Conservation (phyloP, 2,329 filamentous ascomycete species). For the Colletotrichum tabaci region DNA sequence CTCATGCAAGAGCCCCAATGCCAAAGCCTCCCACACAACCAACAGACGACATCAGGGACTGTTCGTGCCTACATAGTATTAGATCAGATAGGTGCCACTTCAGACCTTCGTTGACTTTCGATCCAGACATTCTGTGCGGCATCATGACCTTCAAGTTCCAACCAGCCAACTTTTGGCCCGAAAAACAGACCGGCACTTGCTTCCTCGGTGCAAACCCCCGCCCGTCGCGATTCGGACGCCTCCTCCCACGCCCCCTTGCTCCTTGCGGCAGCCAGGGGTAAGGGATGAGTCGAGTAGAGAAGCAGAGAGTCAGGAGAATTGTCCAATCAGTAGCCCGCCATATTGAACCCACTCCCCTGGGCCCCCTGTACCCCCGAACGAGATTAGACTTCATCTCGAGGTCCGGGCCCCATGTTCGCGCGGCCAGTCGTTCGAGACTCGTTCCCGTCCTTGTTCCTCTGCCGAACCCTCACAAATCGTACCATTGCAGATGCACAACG, state of each 20-base stretch:
- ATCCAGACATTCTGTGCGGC: neutral
- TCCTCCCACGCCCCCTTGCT: slow-evolving; percentile 5
- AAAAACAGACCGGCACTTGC: slow-evolving; percentile 29
- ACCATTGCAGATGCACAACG: slow-evolving; percentile 7
- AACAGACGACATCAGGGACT: slow-evolving; percentile 35
- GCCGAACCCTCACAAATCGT: neutral
- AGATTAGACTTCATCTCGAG: slow-evolving; percentile 42
- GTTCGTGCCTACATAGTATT: neutral
- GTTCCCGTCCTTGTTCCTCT: slow-evolving; percentile 21
- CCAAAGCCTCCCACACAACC: slow-evolving; percentile 13
- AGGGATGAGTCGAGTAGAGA: neutral
- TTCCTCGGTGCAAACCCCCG: slow-evolving; percentile 34
- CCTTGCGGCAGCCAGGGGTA: slow-evolving; percentile 19
- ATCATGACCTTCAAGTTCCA: neutral
- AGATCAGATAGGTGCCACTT: slow-evolving; percentile 14
- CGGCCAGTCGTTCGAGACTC: slow-evolving; percentile 33
- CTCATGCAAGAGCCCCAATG: neutral
- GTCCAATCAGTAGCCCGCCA: slow-evolving; percentile 23
- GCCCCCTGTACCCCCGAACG: neutral
- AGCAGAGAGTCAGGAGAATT: neutral
- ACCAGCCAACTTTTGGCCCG: neutral
- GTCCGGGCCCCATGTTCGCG: slow-evolving; percentile 33
- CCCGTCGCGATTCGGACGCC: slow-evolving; percentile 16
- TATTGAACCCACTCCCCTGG: slow-evolving; percentile 6
- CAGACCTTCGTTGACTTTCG: neutral